Conservation (phyloP, 257 asterid species). For the Solanum chilense region DNA sequence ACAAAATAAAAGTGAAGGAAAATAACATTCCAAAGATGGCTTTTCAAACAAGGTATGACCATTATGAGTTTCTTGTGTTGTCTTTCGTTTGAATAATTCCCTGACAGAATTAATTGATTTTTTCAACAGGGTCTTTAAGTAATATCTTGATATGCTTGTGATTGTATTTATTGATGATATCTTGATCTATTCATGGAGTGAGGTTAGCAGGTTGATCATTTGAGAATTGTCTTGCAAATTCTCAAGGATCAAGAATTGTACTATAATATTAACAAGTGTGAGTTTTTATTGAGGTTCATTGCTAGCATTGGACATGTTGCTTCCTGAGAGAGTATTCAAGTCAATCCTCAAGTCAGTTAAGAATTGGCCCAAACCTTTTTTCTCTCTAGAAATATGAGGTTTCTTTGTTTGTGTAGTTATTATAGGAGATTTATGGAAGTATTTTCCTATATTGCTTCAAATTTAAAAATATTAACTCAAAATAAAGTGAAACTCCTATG, state of each 20-base stretch:
- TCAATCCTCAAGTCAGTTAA: background rate
- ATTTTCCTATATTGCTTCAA: background rate
- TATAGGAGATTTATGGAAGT: background rate
- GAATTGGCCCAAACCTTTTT: background rate
- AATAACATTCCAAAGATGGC: background rate
- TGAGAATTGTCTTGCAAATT: background rate
- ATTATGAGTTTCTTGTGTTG: background rate
- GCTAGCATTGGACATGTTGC: background rate
- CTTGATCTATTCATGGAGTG: background rate
- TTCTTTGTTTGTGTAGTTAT: background rate
- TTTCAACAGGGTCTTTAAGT: background rate
- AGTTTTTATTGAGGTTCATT: background rate
- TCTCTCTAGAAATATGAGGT: background rate
- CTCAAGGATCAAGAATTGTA: background rate
- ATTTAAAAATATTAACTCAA: background rate
- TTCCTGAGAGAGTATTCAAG: background rate
- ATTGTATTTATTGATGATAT: background rate
- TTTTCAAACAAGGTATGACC: background rate
- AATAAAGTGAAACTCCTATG: background rate
- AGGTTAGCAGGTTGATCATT: background rate
- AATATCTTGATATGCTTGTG: background rate
- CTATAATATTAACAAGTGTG: background rate
- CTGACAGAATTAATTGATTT: background rate
- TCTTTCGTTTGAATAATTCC: too few relatives aligned
- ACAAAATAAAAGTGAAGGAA: background rate